Percentiles rank a stretch among this genome's conserved stretches.
These are phyloP conservation scores for Theileria equi DNA, from an alignment of 169 alveolate species.

Conservation along the genomic window DNA sequence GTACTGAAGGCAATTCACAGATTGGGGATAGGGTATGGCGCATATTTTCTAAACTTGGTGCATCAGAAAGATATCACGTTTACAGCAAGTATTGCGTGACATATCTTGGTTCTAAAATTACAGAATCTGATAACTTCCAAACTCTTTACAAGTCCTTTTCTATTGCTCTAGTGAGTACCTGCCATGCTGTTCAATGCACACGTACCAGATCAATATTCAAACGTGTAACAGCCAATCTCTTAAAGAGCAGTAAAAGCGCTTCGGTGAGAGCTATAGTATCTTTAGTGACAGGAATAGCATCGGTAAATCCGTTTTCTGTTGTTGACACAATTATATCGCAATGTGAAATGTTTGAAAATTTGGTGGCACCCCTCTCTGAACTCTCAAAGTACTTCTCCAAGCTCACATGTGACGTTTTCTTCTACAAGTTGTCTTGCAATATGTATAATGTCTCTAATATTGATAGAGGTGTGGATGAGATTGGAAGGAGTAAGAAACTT, in stretches of 20 bases:
- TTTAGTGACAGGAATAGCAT: conserved; percentile 38
- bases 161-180: too few relatives aligned
- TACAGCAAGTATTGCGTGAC: too few relatives aligned
- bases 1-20: conserved; percentile 55
- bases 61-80: conserved; percentile 44
- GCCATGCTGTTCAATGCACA: neutral
- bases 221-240: conserved; percentile 42
- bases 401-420: conserved; percentile 43
- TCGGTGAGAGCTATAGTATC: conserved; percentile 50
- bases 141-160: neutral
- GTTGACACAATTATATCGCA: conserved; percentile 36
- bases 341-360: conserved; percentile 58
- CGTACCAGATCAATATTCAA: conserved; percentile 34
- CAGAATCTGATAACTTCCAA: neutral
- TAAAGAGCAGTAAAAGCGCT: conserved; percentile 29
- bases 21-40: conserved; percentile 37
- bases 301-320: conserved; percentile 54
- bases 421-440: conserved; percentile 24
- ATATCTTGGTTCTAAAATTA: too few relatives aligned
- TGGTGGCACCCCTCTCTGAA: conserved; percentile 56
- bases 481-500: conserved; percentile 20
- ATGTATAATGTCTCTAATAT: conserved; percentile 2
- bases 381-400: conserved; percentile 38
- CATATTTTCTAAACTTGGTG: conserved; percentile 6
- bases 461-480: conserved; percentile 17